A percentile compares a stretch with the other conserved stretches of the same genome.
Conservation (phyloP, 176 grass and related monocot species). For the Oryza punctata region DNA sequence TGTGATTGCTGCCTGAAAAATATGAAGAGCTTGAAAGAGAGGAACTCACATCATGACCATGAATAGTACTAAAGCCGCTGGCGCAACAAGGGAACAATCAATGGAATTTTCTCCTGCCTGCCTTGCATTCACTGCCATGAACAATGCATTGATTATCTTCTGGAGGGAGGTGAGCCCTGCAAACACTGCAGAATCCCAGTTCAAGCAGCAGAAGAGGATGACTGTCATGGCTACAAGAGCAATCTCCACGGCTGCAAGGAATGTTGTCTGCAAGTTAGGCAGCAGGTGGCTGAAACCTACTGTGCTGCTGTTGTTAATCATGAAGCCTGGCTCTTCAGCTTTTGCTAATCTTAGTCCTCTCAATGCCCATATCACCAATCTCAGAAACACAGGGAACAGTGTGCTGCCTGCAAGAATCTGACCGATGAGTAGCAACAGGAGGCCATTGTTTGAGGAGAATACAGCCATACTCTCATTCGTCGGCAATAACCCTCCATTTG, state of each 20-base stretch:
- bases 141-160: constrained; percentile 59
- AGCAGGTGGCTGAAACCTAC: constrained; percentile 38
- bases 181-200: constrained; percentile 69
- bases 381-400: constrained; percentile 63
- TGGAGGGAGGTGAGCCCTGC: constrained; percentile 47
- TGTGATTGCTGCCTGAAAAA: neutral
- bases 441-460: constrained; percentile 54
- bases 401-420: constrained; percentile 71
- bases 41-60: constrained; percentile 63
- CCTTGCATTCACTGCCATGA: constrained; percentile 61
- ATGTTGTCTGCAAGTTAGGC: constrained; percentile 6
- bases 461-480: constrained; percentile 82
- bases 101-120: constrained; percentile 81
- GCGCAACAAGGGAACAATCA: constrained; percentile 65
- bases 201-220: constrained; percentile 48
- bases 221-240: constrained; percentile 13
- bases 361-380: constrained; percentile 36
- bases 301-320: constrained; percentile 33
- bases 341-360: constrained; percentile 1
- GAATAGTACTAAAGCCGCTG: constrained; percentile 57
- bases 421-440: constrained; percentile 52
- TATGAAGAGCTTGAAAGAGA: neutral
- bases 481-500: constrained; percentile 70
- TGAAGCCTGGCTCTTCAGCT: constrained; percentile 26
- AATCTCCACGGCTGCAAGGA: constrained; percentile 35